Evolutionary conservation across 305 asterid species (phyloP).

Genomic region (Fraxinus ornus): DNA sequence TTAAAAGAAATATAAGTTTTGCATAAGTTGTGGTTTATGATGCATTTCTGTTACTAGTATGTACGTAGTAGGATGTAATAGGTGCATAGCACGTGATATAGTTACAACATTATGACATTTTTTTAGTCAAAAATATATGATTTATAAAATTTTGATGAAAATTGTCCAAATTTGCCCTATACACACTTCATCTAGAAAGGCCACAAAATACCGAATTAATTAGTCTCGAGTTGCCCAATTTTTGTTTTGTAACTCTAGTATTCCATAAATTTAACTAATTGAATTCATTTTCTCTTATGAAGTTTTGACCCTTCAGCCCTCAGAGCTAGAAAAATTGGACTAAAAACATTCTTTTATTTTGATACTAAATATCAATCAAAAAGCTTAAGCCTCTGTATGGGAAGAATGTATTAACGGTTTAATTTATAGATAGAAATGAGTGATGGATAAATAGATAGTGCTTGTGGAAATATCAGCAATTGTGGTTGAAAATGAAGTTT

Average conservation of each 20-base stretch:
- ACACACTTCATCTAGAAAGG: background rate
- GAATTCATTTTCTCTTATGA: background rate
- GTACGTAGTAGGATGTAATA: background rate
- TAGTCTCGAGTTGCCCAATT: background rate
- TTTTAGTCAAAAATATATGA: background rate
- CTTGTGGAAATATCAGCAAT: background rate
- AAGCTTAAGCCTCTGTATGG: background rate
- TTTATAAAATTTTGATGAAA: background rate
- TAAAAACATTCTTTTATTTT: background rate
- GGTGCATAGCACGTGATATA: background rate
- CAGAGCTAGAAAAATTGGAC: background rate
- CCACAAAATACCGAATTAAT: background rate
- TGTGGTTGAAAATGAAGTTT: background rate
- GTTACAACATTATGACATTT: background rate
- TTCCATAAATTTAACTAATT: background rate
- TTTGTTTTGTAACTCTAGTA: background rate
- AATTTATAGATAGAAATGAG: background rate
- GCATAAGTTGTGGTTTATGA: background rate
- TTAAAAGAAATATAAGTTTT: background rate
- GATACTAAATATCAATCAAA: background rate
- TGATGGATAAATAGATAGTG: background rate
- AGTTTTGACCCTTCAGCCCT: background rate
- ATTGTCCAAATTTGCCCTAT: background rate
- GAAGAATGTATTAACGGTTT: background rate
- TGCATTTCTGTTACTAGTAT: background rate